phyloP scores from a whole-genome alignment of 2,329 filamentous ascomycete genomes.

The Calycina herbarum region DNA sequence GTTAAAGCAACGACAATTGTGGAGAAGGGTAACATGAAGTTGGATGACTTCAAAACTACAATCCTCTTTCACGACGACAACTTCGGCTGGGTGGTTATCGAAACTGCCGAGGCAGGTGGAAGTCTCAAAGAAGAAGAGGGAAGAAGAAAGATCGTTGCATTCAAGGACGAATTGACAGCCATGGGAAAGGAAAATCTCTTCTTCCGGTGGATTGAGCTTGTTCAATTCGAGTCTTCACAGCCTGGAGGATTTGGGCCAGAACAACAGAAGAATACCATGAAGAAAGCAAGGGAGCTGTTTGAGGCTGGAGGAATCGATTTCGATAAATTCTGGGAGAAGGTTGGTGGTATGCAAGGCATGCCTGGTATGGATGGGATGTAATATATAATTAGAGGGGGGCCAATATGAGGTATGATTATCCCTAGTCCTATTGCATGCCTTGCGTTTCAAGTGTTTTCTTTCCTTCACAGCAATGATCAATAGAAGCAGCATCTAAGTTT shows the following conservation, averaged over 20 bases:
- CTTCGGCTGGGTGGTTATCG: slow-evolving; percentile 71
- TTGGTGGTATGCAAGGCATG: slow-evolving; percentile 60
- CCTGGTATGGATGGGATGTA: slow-evolving; percentile 46
- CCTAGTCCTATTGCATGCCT: background rate
- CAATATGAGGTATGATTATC: background rate
- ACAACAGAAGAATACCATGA: slow-evolving; percentile 69
- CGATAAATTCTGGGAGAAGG: slow-evolving; percentile 73
- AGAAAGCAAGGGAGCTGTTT: slow-evolving; percentile 76
- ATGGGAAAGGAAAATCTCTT: slow-evolving; percentile 88
- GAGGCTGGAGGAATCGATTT: slow-evolving; percentile 76
- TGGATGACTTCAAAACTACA: slow-evolving; percentile 70
- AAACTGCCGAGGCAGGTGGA: slow-evolving; percentile 52
- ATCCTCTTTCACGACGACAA: slow-evolving; percentile 69
- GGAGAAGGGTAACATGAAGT: slow-evolving; percentile 56
- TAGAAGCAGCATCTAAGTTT: too few species aligned
- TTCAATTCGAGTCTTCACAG: slow-evolving; percentile 80
- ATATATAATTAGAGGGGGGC: background rate
- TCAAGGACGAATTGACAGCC: slow-evolving; percentile 71
- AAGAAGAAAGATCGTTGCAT: slow-evolving; percentile 73
- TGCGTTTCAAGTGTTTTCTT: too few species aligned
- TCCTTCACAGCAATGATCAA: too few species aligned
- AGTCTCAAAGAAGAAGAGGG: slow-evolving; percentile 59
- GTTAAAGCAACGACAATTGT: slow-evolving; percentile 69
- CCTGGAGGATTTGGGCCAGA: slow-evolving; percentile 78
- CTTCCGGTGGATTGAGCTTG: slow-evolving; percentile 88